Evolutionary conservation across 305 asterid species (phyloP).

Genomic region (Fraxinus dipetala): DNA sequence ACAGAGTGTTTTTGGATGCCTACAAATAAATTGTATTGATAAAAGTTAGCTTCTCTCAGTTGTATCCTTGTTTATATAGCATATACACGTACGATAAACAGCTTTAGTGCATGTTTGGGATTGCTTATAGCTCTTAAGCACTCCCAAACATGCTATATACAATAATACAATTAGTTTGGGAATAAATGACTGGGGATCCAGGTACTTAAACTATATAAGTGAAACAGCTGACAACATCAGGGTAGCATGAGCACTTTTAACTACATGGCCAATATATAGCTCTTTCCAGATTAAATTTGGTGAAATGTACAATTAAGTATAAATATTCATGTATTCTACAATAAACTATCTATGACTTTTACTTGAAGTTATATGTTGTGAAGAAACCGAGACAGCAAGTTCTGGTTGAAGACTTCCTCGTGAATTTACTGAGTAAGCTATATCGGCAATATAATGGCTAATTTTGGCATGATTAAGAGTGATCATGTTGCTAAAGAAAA

Average conservation of each 20-base stretch:
- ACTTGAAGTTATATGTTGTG: neutral
- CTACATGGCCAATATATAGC: neutral
- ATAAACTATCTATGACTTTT: neutral
- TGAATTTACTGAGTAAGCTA: neutral
- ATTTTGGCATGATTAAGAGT: neutral
- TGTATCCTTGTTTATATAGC: conserved; percentile 1
- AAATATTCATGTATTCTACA: neutral
- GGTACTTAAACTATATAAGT: neutral
- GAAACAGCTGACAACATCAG: neutral
- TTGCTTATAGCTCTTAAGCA: neutral
- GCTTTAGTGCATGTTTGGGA: neutral
- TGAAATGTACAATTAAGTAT: neutral
- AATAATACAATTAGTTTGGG: conserved; percentile 8
- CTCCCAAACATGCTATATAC: neutral
- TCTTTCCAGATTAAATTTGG: neutral
- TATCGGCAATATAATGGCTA: neutral
- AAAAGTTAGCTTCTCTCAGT: conserved; percentile 27
- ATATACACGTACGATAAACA: neutral
- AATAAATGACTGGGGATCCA: conserved; percentile 16
- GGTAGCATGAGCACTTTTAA: neutral
- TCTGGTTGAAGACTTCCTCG: neutral
- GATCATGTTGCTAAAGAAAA: conserved; percentile 2
- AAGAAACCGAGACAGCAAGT: conserved; percentile 3
- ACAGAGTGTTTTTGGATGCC: conserved; percentile 52
- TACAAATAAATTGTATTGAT: conserved; percentile 32